Conservation (phyloP, 1,284 basidiomycete species). For the Ceratorhiza oryzae-sativae region DNA sequence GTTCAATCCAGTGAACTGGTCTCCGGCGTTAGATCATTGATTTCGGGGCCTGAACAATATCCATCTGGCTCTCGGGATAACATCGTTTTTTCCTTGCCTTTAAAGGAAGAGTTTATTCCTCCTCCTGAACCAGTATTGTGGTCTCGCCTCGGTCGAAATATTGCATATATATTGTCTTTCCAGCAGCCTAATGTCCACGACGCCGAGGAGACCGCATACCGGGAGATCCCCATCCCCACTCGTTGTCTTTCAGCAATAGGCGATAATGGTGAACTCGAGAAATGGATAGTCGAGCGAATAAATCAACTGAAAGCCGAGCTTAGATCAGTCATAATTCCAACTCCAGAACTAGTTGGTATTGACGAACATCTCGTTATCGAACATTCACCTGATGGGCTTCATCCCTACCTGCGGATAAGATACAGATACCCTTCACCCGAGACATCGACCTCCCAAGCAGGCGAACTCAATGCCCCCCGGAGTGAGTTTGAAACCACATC, state of each 20-base stretch:
- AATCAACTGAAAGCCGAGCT: slow-evolving; percentile 25
- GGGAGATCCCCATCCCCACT: slow-evolving; percentile 2
- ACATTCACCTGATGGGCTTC: not conserved
- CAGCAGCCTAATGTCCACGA: not conserved
- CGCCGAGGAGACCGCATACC: not conserved
- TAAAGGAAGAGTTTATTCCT: too few species aligned
- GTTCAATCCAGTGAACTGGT: not conserved
- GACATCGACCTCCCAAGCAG: not conserved
- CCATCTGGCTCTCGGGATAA: too few species aligned
- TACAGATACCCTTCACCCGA: not conserved
- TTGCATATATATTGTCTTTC: not conserved
- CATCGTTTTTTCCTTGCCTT: too few species aligned
- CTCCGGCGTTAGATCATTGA: not conserved
- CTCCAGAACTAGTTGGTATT: slow-evolving; percentile 21
- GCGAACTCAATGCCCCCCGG: too few species aligned
- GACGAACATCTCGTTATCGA: slow-evolving; percentile 14
- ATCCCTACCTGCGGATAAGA: slow-evolving; percentile 6
- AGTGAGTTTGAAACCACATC: not conserved
- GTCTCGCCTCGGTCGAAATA: not conserved
- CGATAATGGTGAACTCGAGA: slow-evolving; percentile 11
- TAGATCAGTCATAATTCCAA: slow-evolving; percentile 4
- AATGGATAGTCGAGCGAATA: slow-evolving; percentile 33
- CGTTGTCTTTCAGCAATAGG: slow-evolving; percentile 2
- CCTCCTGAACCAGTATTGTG: not conserved
- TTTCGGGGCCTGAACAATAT: not conserved